Evolutionary conservation across 306 rosid species (phyloP).

Genomic region (Delonix regia): DNA sequence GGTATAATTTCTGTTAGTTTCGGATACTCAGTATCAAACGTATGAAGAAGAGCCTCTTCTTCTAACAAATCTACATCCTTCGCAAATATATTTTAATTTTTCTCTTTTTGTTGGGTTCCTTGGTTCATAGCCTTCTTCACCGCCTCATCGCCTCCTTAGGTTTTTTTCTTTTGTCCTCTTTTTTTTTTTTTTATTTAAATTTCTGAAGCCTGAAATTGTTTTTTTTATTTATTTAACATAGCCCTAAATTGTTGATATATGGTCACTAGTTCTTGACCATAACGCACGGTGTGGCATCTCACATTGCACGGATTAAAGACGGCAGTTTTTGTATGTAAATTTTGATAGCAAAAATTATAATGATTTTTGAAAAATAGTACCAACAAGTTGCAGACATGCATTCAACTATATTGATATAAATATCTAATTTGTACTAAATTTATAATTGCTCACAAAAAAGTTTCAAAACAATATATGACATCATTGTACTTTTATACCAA

Average conservation of each 20-base stretch:
- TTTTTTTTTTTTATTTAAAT: no score
- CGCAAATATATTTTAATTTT: background rate
- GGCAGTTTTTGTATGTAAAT: background rate
- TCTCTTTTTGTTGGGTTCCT: background rate
- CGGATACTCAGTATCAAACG: conserved; percentile 68
- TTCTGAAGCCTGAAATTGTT: background rate
- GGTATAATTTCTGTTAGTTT: conserved; percentile 56
- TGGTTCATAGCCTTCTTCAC: background rate
- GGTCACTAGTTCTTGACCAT: background rate
- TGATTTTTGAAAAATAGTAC: background rate
- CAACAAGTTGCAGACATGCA: background rate
- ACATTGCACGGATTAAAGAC: background rate
- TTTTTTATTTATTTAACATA: background rate
- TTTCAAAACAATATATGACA: no score
- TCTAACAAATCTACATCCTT: background rate
- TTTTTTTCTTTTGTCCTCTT: background rate
- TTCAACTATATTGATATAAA: background rate
- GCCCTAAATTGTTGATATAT: background rate
- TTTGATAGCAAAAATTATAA: background rate
- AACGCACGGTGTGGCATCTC: background rate
- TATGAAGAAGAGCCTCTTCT: conserved; percentile 49
- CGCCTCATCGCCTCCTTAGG: background rate
- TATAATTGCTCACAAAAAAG: no score
- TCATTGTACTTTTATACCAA: no score
- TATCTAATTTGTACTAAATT: no score